A percentile compares a stretch with the other conserved stretches of the same genome.
These are phyloP conservation scores for Sporothrix brasiliensis DNA, from an alignment of 2,329 filamentous ascomycete genomes.

Conservation along the genomic window DNA sequence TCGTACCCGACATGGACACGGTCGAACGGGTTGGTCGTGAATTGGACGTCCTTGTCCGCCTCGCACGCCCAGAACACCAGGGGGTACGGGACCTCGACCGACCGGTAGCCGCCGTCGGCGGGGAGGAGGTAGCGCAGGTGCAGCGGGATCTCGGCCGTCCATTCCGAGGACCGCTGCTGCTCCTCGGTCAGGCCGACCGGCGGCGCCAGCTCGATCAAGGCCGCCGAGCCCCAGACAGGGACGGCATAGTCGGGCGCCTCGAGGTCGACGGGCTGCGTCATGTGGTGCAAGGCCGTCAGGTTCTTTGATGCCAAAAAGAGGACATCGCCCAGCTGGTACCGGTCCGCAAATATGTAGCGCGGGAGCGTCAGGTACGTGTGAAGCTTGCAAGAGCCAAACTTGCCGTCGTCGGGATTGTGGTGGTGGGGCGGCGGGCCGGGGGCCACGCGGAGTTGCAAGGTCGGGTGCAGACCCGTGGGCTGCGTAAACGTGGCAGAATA, in stretches of 20 bases:
- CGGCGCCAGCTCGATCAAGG: slow-evolving; percentile 72
- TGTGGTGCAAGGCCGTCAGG: slow-evolving; percentile 66
- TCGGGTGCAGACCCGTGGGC: slow-evolving; percentile 83
- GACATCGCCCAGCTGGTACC: slow-evolving; percentile 76
- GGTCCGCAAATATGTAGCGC: slow-evolving; percentile 78
- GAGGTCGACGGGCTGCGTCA: slow-evolving; percentile 79
- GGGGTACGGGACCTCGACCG: slow-evolving; percentile 73
- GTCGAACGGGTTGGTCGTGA: slow-evolving; percentile 82
- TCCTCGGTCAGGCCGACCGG: slow-evolving; percentile 39
- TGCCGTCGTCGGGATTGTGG: slow-evolving; percentile 27
- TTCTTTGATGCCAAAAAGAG: slow-evolving; percentile 83
- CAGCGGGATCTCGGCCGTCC: slow-evolving; percentile 73
- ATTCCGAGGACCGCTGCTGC: slow-evolving; percentile 42
- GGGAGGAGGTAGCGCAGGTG: slow-evolving; percentile 82
- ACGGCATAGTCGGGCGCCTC: slow-evolving; percentile 86
- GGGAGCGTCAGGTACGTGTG: slow-evolving; percentile 85
- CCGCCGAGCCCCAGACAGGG: slow-evolving; percentile 73
- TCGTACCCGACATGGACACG: slow-evolving; percentile 84
- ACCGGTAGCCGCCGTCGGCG: slow-evolving; percentile 55
- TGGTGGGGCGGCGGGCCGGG: slow-evolving; percentile 52
- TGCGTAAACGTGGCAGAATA: slow-evolving; percentile 67
- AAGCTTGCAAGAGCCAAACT: slow-evolving; percentile 59
- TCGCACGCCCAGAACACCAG: slow-evolving; percentile 89
- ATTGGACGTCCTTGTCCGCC: slow-evolving; percentile 65
- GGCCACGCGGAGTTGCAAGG: slow-evolving; percentile 68